Evolutionary conservation across 1,139 yeast genomes (phyloP), one percentile per base, ranked within the genome.

Genomic region (Zygotorulaspora mrakii): DNA sequence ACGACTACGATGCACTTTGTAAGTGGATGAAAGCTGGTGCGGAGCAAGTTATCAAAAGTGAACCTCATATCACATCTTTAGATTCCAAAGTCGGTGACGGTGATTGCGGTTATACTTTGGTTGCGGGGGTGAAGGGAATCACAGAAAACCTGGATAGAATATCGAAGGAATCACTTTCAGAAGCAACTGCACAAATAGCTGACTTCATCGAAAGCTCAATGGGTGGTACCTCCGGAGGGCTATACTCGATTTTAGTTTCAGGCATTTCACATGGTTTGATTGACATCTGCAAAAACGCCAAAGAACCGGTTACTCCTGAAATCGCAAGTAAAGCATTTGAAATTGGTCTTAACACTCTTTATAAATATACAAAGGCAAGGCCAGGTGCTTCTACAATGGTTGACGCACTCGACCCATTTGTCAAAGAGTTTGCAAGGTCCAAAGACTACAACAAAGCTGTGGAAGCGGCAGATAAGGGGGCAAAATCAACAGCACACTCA

Each of bases 181-280:
- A 74, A 48, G 73, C 84, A 0, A 62, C 86, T 35, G 65, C 72
- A 11, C 74, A 75, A 52, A 66, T 80, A 39, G 86, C 96, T 4
- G 88, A 82, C 43, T 64, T 83, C 20, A 87, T 88, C 14, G 96
- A 89, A 58, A 82, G 80, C 40, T 80, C 79, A 23, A 89, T 89
- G 97, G 97, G 96, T 38, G 97, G 97, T 35, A 89, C 97, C 0
- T 85, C 95, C 1, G 97, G 97, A 39, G 97, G 96, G 0, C 66
- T 89, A 32, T 89, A 88, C 62, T 83, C 95, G 3, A 89, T 89
- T 42, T 86, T 70, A 64, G 71, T 89, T 47, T 74, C 85, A 16
- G 83, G 88, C 1, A 68, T 83, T 42, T 77, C 80, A 2, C 69
- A 72, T 33, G 76, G 78, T 14, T 55, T 79, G 36, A 56, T 61